These are phyloP conservation scores for Brassica balearica DNA, from an alignment of 441 rosid species.

Conservation along the genomic window DNA sequence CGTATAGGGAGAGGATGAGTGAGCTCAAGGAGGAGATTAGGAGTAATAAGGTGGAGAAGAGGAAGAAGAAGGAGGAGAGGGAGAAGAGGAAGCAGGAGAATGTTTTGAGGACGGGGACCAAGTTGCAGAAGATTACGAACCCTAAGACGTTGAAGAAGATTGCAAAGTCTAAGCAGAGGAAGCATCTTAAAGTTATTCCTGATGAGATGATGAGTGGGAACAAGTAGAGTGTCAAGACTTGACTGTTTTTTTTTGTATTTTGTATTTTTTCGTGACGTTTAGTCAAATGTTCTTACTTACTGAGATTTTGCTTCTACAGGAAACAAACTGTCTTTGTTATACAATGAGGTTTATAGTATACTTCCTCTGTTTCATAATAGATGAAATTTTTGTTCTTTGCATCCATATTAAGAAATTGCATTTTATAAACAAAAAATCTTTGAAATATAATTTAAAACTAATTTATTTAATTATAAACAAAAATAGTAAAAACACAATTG, in stretches of 20 bases:
- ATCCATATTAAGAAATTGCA: no score
- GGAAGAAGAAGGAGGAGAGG: slow-evolving; percentile 81
- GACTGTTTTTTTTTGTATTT: neutral
- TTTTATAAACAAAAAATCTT: no score
- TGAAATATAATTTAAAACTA: no score
- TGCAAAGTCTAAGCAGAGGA: slow-evolving; percentile 79
- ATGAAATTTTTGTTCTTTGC: no score
- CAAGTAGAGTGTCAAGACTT: slow-evolving; percentile 3
- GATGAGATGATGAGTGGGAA: slow-evolving; percentile 51
- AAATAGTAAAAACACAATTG: no score
- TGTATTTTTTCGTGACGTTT: neutral
- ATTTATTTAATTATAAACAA: no score
- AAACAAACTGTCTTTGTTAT: no score
- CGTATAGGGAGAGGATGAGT: slow-evolving; percentile 69
- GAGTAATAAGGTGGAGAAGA: slow-evolving; percentile 80
- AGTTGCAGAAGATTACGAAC: slow-evolving; percentile 81
- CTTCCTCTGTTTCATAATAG: no score
- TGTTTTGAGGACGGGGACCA: slow-evolving; percentile 76
- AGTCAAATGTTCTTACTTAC: no score
- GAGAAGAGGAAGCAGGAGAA: slow-evolving; percentile 93
- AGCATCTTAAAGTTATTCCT: slow-evolving; percentile 76
- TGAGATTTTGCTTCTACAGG: no score
- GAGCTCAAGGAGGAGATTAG: slow-evolving; percentile 89
- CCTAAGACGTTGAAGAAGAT: slow-evolving; percentile 89
- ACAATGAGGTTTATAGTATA: no score